A percentile compares a stretch with the other conserved stretches of the same genome.
phyloP scores from a whole-genome alignment of 2,329 filamentous ascomycete genomes.

The Ilyonectria robusta region DNA sequence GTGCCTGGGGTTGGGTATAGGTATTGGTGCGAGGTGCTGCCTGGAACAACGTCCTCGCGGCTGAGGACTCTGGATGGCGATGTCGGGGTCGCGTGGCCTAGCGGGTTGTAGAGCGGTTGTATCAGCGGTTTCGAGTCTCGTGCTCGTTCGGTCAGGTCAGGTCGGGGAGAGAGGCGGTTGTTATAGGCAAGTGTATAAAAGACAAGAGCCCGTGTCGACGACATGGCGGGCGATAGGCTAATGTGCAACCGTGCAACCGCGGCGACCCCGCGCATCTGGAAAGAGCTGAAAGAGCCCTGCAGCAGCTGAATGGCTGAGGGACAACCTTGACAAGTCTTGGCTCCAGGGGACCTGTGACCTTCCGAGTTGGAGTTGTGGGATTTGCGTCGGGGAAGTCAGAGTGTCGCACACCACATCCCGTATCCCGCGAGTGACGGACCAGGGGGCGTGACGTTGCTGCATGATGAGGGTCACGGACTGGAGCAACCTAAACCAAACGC shows the following conservation, averaged over 20 bases:
- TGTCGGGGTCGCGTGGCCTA: constrained; percentile 24
- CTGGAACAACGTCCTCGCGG: constrained; percentile 6
- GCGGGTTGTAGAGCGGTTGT: not conserved
- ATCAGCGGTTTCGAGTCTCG: constrained; percentile 27
- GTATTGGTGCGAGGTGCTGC: constrained; percentile 2
- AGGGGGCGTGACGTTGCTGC: constrained; percentile 41
- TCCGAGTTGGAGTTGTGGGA: not conserved
- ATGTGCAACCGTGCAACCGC: not conserved
- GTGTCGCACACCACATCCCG: not conserved
- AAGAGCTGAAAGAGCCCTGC: constrained; percentile 2
- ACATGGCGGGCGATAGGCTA: not conserved
- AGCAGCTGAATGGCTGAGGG: not conserved
- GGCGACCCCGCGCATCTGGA: not conserved
- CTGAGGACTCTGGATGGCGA: constrained; percentile 8
- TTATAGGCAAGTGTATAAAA: not conserved
- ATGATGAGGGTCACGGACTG: constrained; percentile 39
- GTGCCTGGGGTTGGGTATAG: constrained; percentile 19
- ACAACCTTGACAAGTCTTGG: not conserved
- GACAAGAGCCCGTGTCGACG: not conserved
- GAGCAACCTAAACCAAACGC: not conserved
- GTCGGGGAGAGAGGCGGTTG: not conserved
- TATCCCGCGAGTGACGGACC: not conserved
- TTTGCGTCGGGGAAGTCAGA: not conserved
- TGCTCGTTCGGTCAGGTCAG: constrained; percentile 11
- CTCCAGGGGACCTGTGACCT: constrained; percentile 2